Evolutionary conservation across 2,329 filamentous ascomycete genomes (phyloP), one percentile per base, ranked within the genome.

Genomic region (Acrocalymma vagum): DNA sequence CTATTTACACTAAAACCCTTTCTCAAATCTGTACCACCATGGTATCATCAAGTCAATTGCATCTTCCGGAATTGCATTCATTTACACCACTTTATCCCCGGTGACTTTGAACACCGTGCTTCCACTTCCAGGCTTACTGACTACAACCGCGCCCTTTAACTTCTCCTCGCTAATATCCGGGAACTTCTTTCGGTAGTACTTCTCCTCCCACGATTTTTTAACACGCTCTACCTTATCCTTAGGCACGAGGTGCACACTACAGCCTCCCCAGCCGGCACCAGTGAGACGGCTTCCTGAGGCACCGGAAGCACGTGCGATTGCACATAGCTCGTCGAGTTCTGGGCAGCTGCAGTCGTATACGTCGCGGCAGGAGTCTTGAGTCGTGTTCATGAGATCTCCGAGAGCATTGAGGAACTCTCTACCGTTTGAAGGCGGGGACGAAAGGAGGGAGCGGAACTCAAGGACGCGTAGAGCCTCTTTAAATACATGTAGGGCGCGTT

Each of bases 201-300:
- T 84, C 49, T 80, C 80, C 59, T 88, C 83, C 80, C 94, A 84
- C 5, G 89, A 89, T 60, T 82, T 78, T 67, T 82, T 90, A 15
- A 99, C 88, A 17, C 76, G 82, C 5, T 86, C 84, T 1, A 96
- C 87, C 71, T 87, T 93, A 60, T 90, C 82, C 42, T 84, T 88
- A 0, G 93, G 88, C 36, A 97, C 87, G 42, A 99, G 80, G 73
- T 99, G 94, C 42, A 99, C 93, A 46, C 84, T 94, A 74, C 94
- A 97, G 3, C 94, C 94, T 48, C 94, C 94, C 94, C 94, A 99
- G 3, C 94, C 94, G 1, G 94, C 94, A 25, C 94, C 94, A 0
- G 93, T 97, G 56, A 96, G 74, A 17, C 93, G 79, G 56, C 88
- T 91, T 18, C 93, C 94, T 65, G 90, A 91, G 13, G 88, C 84